Evolutionary conservation across 768 basidiomycete genomes (phyloP), one percentile per base, ranked within the genome.

Genomic region (Xerocomus spinulosus): DNA sequence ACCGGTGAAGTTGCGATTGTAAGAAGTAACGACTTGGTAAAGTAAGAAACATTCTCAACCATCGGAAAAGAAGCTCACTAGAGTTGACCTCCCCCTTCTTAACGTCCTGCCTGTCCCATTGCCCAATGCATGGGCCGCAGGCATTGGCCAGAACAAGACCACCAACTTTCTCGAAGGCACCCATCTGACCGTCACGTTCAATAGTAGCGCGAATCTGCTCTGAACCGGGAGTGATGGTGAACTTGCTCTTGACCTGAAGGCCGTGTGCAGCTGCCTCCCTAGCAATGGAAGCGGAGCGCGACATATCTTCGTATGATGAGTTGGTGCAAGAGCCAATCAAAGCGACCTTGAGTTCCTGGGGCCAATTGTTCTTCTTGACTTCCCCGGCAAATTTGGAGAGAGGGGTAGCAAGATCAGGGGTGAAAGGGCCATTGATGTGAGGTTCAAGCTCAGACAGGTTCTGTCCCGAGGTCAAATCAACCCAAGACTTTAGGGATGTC

Each of bases 1-100:
- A 49, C 95, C 96, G 57, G 96, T 98, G 77, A 99, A 99, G 85
- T 99, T 99, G 69, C 96, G 94, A 84, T 99, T 99, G 82, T 99
- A 99, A 17, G 94, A 97, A 44, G 95, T 95, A 72, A 99, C 91
- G 77, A 98, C 89, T 92, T 39, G 32, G 15, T 9, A 9, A 20
- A 32, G 42, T 46, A 23, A 55, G 50, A 50, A 40, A 24, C 8
- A n/a, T 23, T 25, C 25, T 13, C 23, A 8, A 18, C 12, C 17
- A 41, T 6, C 14, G 0, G 28, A 28, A n/a, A 6, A 20, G 2
- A 17, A 7, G 77, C 88, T 39, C 57, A 91, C 89, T 99, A 37
- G 96, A 95, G 82, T 98, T 99, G 59, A 80, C 74, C 60, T 89
- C 91, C 63, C 95, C 96, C 81, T 92, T 98, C 80, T 91, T 85